Evolutionary conservation across 257 asterid genomes (phyloP), one percentile per base, ranked within the genome.

Genomic region (Echites panduratus): DNA sequence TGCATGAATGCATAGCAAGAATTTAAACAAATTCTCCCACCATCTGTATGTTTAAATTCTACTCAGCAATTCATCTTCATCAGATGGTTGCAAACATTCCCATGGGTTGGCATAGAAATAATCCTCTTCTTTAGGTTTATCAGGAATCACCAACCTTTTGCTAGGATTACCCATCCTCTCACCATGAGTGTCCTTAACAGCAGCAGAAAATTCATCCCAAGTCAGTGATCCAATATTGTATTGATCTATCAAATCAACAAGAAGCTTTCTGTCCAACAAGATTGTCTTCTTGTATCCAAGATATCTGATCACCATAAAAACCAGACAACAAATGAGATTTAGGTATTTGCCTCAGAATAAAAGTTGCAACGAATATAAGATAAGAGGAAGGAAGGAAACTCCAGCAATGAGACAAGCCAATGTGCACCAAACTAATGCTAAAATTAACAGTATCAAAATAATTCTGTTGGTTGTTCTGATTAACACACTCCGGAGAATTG

Each of bases 71-170:
- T 85, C 87, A 7, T 84, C 85, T 75, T 85, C 91, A 9, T 85
- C 71, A 27, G 82, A 72, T n/a, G 88, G 81, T 54, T 84, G 85
- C 80, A 95, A 83, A 79, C 99, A 95, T 74, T 95, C 99, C 78
- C 85, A 86, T 0, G 99, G 99, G 78, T 95, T 95, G 80, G 99
- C 84, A 5, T 95, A 95, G 74, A 95, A 95, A 74, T 95, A 95
- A 77, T 95, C 99, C 78, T 95, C 99, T 81, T 95, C 99, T 85
- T 95, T 95, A 2, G 99, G 99, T 80, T 92, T 84, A 65, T 95
- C 98, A 0, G 92, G 91, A 77, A 95, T 87, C 73, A 86, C 96
- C 82, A 84, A 58, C 71, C 99, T 77, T 75, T 71, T 84, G 27
- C 61, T 81, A 0, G 96, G 99, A 74, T 82, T 90, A 17, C 99